Conservation (phyloP, 1,284 basidiomycete species). For the Bondarzewia mesenterica region DNA sequence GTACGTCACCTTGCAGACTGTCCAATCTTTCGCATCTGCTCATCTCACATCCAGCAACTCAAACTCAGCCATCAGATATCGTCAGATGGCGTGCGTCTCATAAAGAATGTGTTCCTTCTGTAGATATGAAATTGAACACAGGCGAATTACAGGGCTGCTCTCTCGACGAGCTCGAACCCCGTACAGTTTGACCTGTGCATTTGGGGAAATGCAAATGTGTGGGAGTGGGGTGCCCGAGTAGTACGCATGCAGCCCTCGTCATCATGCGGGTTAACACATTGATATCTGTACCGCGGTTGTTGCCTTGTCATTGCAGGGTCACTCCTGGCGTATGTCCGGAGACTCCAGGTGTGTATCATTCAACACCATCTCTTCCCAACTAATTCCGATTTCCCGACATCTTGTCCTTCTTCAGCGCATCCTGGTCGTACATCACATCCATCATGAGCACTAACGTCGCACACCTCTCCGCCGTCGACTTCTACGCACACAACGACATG, state of each 20-base stretch:
- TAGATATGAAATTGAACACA: not conserved
- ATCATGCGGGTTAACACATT: not conserved
- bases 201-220: slow-evolving; percentile 44
- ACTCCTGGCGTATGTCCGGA: slow-evolving; percentile 48
- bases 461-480: slow-evolving; percentile 34
- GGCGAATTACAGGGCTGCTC: slow-evolving; percentile 27
- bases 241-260: slow-evolving; percentile 21
- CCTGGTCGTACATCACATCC: slow-evolving; percentile 39
- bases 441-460: slow-evolving; percentile 36
- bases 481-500: slow-evolving; percentile 49
- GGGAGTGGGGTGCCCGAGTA: slow-evolving; percentile 46
- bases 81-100: slow-evolving; percentile 39
- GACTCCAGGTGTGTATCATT: slow-evolving; percentile 31
- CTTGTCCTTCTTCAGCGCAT: slow-evolving; percentile 21
- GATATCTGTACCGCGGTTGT: not conserved
- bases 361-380: slow-evolving; percentile 14
- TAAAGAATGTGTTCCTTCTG: not conserved
- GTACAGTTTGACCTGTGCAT: slow-evolving; percentile 43
- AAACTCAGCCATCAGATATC: slow-evolving; percentile 46
- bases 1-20: slow-evolving; percentile 24
- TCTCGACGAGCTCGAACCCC: slow-evolving; percentile 29
- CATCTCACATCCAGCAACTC: slow-evolving; percentile 31
- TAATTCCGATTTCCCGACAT: not conserved
- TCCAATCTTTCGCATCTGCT: not conserved
- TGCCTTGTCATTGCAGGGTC: slow-evolving; percentile 26